Base-by-base conservation (phyloP, 2,329 filamentous ascomycete species). In the Trichoderma lentiforme region DNA sequence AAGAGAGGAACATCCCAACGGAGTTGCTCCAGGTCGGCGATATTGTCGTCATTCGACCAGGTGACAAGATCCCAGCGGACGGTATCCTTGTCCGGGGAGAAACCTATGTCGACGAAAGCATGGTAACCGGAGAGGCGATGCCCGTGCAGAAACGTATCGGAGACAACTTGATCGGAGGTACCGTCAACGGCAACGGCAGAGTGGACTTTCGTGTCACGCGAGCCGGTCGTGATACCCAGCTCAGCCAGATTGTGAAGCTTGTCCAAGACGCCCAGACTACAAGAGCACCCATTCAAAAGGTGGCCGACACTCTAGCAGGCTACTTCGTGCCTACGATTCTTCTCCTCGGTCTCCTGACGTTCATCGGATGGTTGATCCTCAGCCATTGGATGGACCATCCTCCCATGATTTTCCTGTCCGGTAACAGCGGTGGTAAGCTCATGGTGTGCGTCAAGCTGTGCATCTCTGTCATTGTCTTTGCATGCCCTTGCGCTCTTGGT, bases 371-470 rank as follows among this genome's bases (percentile, higher is more conserved):
- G 96, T 97, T 99, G 93, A 85, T 98, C 34, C 88, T 99, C 14
- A 97, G 94, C 80, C 95, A 98, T 78, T 86, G 94, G 39, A 84
- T 99, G 34, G 82, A 89, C 0, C 86, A 95, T 78, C 95, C 95
- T n/a, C 96, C 96, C 2, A 88, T 91, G 78, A 95, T 98, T 74
- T 99, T 99, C 82, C 83, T 92, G 30, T 87, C 92, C 73, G 90
- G 91, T 72, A 88, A 89, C 58, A 95, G 92, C 78, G 96, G 96
- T 73, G 96, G 96, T 71, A 95, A 93, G 80, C 85, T 98, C 74
- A 98, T 99, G 93, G 93, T 98, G 3, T 99, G 96, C 80, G 86
- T 98, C 74, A 97, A 98, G 84, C 90, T 99, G 18, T 98, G 96
- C 82, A 99, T 99, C 76, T 97, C 96, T 0, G 96, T 99, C 75